Evolutionary conservation across 805 yeast species (phyloP).

Genomic region (Allodekkera sacchari): DNA sequence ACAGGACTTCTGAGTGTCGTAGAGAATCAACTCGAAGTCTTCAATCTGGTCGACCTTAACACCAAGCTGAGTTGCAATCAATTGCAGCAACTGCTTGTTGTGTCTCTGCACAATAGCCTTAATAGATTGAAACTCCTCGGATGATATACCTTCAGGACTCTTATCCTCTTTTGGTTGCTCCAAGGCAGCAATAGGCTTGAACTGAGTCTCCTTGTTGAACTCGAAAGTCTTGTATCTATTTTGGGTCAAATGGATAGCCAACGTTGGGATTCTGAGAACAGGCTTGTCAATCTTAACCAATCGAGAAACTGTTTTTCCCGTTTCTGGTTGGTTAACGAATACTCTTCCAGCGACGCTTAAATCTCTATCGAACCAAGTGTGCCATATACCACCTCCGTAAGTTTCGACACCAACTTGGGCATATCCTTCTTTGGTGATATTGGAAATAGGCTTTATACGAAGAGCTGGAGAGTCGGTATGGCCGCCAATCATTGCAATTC

Average conservation of each 20-base stretch:
- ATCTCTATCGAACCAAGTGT: conserved; percentile 95
- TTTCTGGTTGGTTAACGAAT: conserved; percentile 42
- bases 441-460: conserved; percentile 81
- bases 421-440: conserved; percentile 62
- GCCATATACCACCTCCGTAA: conserved; percentile 96
- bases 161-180: conserved; percentile 3
- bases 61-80: conserved; percentile 58
- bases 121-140: conserved; percentile 55
- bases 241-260: conserved; percentile 86
- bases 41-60: conserved; percentile 54
- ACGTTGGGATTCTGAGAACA: conserved; percentile 81
- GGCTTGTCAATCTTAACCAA: conserved; percentile 80
- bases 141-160: conserved; percentile 23
- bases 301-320: conserved; percentile 49
- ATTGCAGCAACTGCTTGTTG: conserved; percentile 56
- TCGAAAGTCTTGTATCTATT: conserved; percentile 72
- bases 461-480: conserved; percentile 93
- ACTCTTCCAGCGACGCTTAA: conserved; percentile 89
- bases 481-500: conserved; percentile 86
- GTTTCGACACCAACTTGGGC: conserved; percentile 88
- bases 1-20: conserved; percentile 74
- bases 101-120: conserved; percentile 67
- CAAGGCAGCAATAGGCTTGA: conserved; percentile 79
- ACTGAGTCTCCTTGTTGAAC: conserved; percentile 80
- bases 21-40: conserved; percentile 83